A percentile compares a stretch with the other conserved stretches of the same genome.
Conservation (phyloP, 257 asterid genomes). For the Solanum sitiens region DNA sequence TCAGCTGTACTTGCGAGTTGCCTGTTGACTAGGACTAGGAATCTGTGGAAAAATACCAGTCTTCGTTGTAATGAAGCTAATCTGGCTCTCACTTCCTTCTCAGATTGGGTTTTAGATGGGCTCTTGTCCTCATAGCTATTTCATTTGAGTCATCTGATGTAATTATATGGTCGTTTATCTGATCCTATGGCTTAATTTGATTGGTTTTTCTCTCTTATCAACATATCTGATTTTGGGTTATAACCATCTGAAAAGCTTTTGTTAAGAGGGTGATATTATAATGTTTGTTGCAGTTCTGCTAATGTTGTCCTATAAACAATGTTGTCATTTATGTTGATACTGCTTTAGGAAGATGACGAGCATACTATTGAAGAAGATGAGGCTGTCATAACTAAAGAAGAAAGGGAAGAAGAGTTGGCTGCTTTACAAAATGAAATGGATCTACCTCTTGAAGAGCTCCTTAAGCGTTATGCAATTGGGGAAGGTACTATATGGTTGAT, state of each 20-base stretch:
- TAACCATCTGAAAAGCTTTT: not conserved
- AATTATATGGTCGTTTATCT: not conserved
- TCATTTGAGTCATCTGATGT: not conserved
- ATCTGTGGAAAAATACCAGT: not conserved
- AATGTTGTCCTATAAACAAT: not conserved
- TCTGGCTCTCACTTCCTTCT: not conserved
- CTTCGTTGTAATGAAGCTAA: not conserved
- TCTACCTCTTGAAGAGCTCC: constrained; percentile 83
- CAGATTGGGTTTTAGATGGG: not conserved
- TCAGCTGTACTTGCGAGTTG: not conserved
- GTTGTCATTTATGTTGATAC: constrained; percentile 7
- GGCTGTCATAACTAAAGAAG: constrained; percentile 84
- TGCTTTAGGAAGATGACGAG: constrained; percentile 90
- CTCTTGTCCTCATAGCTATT: not conserved
- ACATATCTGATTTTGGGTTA: not conserved
- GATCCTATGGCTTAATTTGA: not conserved
- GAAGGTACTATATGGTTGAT: constrained; percentile 42
- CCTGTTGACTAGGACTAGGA: not conserved
- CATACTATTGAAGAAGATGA: constrained; percentile 93
- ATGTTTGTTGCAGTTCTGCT: not conserved
- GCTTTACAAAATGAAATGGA: constrained; percentile 78
- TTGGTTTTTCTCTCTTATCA: not conserved
- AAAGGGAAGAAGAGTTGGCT: constrained; percentile 86
- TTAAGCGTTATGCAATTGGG: constrained; percentile 51
- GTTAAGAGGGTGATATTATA: not conserved